phyloP scores from a whole-genome alignment of 257 asterid species.

The Phtheirospermum japonicum region DNA sequence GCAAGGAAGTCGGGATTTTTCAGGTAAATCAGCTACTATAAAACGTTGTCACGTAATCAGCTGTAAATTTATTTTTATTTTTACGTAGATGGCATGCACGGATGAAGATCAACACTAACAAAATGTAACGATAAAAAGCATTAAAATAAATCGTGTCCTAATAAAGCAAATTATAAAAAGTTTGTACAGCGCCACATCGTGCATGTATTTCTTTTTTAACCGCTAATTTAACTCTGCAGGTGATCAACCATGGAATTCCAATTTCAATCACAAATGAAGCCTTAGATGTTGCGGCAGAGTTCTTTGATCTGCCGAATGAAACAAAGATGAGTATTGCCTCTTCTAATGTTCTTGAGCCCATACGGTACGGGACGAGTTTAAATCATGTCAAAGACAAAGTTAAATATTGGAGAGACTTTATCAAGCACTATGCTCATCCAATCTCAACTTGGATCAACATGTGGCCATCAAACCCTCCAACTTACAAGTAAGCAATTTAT shows the following conservation, averaged over 20 bases:
- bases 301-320: constrained; percentile 54
- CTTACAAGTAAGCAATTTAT: constrained; percentile 44
- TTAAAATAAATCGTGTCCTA: too few relatives aligned
- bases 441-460: constrained; percentile 58
- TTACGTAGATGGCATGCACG: too few relatives aligned
- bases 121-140: too few relatives aligned
- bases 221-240: constrained; percentile 34
- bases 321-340: constrained; percentile 47
- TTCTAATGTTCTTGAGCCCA: constrained; percentile 44
- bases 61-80: too few relatives aligned
- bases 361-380: constrained; percentile 64
- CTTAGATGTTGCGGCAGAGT: constrained; percentile 46
- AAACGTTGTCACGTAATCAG: too few relatives aligned
- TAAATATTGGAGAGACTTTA: constrained; percentile 66
- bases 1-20: constrained; percentile 48
- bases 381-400: constrained; percentile 48
- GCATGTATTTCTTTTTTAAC: too few relatives aligned
- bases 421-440: constrained; percentile 65
- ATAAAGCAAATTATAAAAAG: too few relatives aligned
- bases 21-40: too few relatives aligned
- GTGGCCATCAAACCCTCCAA: constrained; percentile 70
- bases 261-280: constrained; percentile 38
- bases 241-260: constrained; percentile 64
- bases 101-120: too few relatives aligned
- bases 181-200: too few relatives aligned